Percentiles rank a stretch among this genome's conserved stretches.
Evolutionary conservation across 257 asterid species (phyloP).

Genomic region (Leptodermis oblonga): DNA sequence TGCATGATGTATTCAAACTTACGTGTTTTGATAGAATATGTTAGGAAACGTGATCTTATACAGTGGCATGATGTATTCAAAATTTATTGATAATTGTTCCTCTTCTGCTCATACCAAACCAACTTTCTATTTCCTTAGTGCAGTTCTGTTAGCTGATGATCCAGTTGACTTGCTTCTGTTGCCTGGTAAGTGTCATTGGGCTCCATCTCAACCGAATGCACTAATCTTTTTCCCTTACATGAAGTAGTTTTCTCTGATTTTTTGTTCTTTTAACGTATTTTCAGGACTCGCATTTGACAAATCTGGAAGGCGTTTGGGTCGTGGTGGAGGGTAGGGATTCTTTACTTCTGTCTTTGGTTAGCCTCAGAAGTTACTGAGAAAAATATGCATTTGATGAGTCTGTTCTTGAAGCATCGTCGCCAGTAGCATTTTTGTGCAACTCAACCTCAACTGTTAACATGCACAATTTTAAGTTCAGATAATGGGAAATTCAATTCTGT

Average conservation of each 20-base stretch:
- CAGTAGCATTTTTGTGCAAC: background rate
- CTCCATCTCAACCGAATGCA: background rate
- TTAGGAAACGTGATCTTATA: background rate
- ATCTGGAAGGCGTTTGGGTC: conserved; percentile 90
- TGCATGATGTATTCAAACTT: background rate
- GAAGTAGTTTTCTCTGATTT: background rate
- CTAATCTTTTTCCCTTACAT: background rate
- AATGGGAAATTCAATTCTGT: background rate
- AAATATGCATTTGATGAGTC: background rate
- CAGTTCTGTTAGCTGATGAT: conserved; percentile 81
- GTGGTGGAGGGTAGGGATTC: conserved; percentile 91
- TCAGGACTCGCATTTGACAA: conserved; percentile 94
- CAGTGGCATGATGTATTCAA: background rate
- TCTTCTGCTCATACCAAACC: background rate
- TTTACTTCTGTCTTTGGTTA: conserved; percentile 3
- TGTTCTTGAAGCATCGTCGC: background rate
- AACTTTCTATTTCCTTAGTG: conserved; percentile 21
- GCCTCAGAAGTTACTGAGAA: conserved; percentile 1
- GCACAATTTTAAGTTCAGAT: background rate
- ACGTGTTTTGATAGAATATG: background rate
- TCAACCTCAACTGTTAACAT: background rate
- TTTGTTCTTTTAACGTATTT: background rate
- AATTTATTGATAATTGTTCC: background rate
- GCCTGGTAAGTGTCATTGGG: conserved; percentile 58
- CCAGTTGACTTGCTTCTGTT: conserved; percentile 86